Evolutionary conservation across 148 eudicot species (phyloP), one percentile per base, ranked within the genome.

Genomic region (Polygonum maritimum): DNA sequence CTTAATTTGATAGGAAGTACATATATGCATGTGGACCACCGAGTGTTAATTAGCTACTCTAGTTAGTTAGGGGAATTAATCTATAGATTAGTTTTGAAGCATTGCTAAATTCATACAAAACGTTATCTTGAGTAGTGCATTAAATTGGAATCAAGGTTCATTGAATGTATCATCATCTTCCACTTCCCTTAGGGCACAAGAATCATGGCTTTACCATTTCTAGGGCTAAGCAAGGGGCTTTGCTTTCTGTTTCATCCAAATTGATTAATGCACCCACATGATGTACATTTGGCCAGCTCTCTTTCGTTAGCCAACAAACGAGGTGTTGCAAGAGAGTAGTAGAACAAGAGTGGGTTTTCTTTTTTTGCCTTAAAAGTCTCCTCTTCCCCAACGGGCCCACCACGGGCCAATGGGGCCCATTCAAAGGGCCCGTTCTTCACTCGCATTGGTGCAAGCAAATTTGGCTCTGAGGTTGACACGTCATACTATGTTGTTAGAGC

Each of bases 231-330:
- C 7, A 1, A 5, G 2, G 31, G 9, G 40, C 5, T 35, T 67
- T 19, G n/a, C 75, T 73, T 73, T 73, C 14, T 51, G 55, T 40
- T 40, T 73, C 75, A 51, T 35, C 75, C 57, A 44, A 26, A 48
- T 73, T 48, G 38, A 73, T 73, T 73, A 73, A 45, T 51, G 75
- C 48, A 73, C n/a, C 55, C 75, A 73, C 75, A 73, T 73, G 75
- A 73, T 49, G 5, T 38, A 4, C 75, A 26, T 47, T 19, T 22
- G 19, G 51, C 18, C 31, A 26, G 31, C 31, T 26, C 31, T 26
- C 31, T 73, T 73, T 19, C 47, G 48, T 16, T 72, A 12, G 39
- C 71, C 44, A 67, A 67, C 44, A 36, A 67, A 38, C 45, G 16
- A 18, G 49, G 2, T 47, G 31, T 26, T 26, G 31, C 31, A 26